Evolutionary conservation across 306 rosid species (phyloP), one percentile per base, ranked within the genome.

Genomic region (Cicer chorassanicum): DNA sequence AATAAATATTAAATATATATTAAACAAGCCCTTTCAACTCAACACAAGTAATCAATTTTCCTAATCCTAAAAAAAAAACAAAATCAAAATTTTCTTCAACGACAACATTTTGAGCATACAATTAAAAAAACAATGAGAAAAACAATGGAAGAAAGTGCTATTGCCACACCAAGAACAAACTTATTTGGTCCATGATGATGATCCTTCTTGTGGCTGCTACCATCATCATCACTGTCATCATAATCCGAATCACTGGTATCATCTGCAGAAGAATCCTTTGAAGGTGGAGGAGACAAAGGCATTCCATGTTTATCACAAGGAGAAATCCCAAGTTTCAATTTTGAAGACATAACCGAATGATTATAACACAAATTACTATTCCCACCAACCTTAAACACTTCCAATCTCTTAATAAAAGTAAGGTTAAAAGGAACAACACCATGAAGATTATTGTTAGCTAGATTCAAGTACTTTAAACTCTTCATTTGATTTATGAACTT

Each of bases 111-210:
- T 8, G 97, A 82, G 67, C 90, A 72, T 41, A 91, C 86, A 53
- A 93, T 85, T 49, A 87, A 78, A 82, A 93, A 91, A 71, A 91
- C 81, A 71, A 93, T 91, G 39, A 93, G 94, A 81, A 93, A 93
- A 71, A 93, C 92, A n/a, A 93, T 80, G 7, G 98, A 93, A 70
- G 98, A 93, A 38, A 93, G 93, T 1, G 87, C 92, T 83, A 93
- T 93, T 29, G 98, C 97, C 36, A 91, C 91, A 74, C 94, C 98
- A 72, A 93, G 94, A 86, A 93, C 98, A 29, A 89, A 86, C 91
- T 93, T 93, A 77, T 81, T 93, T 9, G 98, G 97, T 8, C 98
- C 98, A 29, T 80, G 89, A 79, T 91, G 98, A 39, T 76, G 87
- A 39, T 82, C 88, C 16, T 72, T 70, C 87, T 88, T 88, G 55